A percentile compares a stretch with the other conserved stretches of the same genome.
phyloP scores from a whole-genome alignment of 768 basidiomycete species.

The Inosperma sp. region DNA sequence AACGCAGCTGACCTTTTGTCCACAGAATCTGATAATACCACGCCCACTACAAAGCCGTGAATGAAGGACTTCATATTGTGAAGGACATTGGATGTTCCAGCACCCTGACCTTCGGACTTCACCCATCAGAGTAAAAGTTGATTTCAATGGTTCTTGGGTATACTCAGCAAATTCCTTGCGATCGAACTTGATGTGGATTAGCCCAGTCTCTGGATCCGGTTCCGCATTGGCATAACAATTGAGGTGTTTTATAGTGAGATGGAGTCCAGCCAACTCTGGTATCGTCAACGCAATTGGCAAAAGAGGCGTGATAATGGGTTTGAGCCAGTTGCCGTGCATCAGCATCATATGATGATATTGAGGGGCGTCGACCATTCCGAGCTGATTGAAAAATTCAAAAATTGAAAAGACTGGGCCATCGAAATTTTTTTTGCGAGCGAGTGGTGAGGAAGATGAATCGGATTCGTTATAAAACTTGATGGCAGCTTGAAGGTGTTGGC shows the following conservation, averaged over 20 bases:
- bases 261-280: conserved; percentile 7
- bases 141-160: conserved; percentile 2
- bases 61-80: conserved; percentile 5
- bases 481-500: not conserved
- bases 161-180: not conserved
- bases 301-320: conserved; percentile 3
- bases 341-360: not conserved
- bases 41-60: conserved; percentile 14
- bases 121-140: conserved; percentile 8
- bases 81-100: conserved; percentile 13
- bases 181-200: conserved; percentile 3
- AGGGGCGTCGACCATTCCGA: not conserved
- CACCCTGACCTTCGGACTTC: conserved; percentile 13
- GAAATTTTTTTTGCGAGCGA: not conserved
- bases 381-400: not conserved
- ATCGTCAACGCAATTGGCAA: conserved; percentile 9
- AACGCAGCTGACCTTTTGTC: conserved; percentile 13
- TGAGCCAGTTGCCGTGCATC: not conserved
- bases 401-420: not conserved
- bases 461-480: not conserved
- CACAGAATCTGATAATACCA: conserved; percentile 16
- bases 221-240: conserved; percentile 9
- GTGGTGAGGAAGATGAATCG: not conserved
- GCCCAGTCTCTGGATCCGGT: conserved; percentile 10
- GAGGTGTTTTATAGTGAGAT: conserved; percentile 2